Percentiles rank a stretch among this genome's conserved stretches.
phyloP scores from a whole-genome alignment of 2,329 filamentous ascomycete genomes.

The Trichoderma brevicompactum region DNA sequence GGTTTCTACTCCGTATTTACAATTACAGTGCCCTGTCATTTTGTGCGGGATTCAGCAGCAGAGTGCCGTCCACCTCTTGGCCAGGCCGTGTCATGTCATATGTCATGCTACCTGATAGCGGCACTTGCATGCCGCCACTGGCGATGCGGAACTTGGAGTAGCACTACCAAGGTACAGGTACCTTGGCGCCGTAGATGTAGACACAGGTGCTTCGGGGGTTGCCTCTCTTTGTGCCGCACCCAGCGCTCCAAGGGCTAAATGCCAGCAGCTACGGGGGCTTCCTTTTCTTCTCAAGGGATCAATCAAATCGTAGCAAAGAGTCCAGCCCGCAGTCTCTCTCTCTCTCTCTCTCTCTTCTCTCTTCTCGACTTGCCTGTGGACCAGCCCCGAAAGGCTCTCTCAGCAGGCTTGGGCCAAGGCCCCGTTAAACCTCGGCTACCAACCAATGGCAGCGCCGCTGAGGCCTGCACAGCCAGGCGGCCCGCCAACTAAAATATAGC shows the following conservation, averaged over 20 bases:
- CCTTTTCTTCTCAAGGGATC: too few relatives aligned
- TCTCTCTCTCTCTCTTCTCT: not conserved
- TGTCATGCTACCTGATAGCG: conserved; percentile 5
- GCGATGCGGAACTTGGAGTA: not conserved
- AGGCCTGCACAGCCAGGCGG: conserved; percentile 32
- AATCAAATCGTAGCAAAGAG: not conserved
- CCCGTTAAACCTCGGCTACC: conserved; percentile 34
- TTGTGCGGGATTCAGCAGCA: not conserved
- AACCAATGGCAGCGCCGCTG: conserved; percentile 35
- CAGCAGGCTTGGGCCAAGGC: conserved; percentile 12
- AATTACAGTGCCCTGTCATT: not conserved
- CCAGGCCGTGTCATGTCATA: not conserved
- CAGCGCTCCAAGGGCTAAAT: too few relatives aligned
- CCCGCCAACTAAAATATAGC: conserved; percentile 28
- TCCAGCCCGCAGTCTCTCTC: not conserved
- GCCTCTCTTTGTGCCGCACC: too few relatives aligned
- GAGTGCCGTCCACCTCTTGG: too few relatives aligned
- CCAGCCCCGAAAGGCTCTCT: conserved; percentile 10
- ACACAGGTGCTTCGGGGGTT: too few relatives aligned
- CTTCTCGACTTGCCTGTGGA: not conserved
- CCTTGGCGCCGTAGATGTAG: too few relatives aligned
- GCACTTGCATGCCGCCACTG: not conserved
- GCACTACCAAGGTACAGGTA: too few relatives aligned
- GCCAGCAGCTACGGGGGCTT: too few relatives aligned
- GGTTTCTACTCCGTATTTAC: not conserved